Conservation (phyloP, 768 basidiomycete genomes). For the Glaciozyma martinii region DNA sequence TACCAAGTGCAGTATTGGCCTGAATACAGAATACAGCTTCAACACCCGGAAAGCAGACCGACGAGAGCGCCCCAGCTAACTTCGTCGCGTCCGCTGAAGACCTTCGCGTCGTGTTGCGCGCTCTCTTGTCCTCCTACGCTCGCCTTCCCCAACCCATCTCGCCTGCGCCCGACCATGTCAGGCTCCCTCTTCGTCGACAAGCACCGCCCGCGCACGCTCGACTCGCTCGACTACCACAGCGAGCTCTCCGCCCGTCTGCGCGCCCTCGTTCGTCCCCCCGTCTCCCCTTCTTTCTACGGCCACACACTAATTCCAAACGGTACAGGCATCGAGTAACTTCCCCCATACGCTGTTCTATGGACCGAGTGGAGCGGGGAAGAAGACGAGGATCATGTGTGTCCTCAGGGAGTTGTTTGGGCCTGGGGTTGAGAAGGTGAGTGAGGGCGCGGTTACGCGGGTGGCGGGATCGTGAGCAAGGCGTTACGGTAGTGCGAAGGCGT, state of each 20-base stretch:
- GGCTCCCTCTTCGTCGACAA: conserved; percentile 41
- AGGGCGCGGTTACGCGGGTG: not conserved
- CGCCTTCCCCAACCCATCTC: not conserved
- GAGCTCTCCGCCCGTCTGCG: conserved; percentile 68
- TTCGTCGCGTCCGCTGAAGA: no score
- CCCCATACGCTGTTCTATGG: conserved; percentile 98
- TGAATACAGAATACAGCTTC: no score
- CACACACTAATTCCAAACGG: no score
- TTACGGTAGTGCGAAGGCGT: no score
- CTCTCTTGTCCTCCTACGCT: not conserved
- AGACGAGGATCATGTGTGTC: conserved; percentile 87
- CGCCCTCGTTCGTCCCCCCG: conserved; percentile 53
- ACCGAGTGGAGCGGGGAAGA: conserved; percentile 93
- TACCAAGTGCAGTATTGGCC: no score
- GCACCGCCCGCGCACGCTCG: conserved; percentile 77
- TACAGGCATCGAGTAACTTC: conserved; percentile 81
- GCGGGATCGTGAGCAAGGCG: no score
- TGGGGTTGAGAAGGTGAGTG: conserved; percentile 76
- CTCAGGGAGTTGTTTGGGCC: conserved; percentile 79
- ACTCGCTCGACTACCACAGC: conserved; percentile 78
- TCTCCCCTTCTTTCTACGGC: conserved; percentile 21
- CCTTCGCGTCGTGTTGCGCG: not conserved
- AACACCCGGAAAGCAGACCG: no score
- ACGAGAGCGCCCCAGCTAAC: no score
- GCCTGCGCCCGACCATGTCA: not conserved